phyloP scores from a whole-genome alignment of 345 rosid species.

The Lenwebbia sp. region DNA sequence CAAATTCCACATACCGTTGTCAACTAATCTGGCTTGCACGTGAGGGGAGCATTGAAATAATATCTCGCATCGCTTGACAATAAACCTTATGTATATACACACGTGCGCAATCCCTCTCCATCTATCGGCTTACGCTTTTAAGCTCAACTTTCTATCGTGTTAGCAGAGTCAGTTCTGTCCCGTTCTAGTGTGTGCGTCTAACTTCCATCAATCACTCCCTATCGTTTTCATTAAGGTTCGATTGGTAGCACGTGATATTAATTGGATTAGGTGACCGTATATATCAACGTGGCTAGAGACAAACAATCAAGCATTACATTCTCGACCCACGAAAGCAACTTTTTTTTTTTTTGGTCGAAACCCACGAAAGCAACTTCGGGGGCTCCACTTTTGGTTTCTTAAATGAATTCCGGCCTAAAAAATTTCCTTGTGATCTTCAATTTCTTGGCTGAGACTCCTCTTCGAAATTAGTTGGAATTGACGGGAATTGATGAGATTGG shows the following conservation, averaged over 20 bases:
- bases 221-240: background rate
- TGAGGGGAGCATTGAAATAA: too few species aligned
- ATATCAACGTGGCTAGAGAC: background rate
- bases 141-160: too few species aligned
- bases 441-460: background rate
- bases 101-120: too few species aligned
- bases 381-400: background rate
- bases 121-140: rapidly evolving
- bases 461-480: background rate
- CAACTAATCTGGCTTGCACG: too few species aligned
- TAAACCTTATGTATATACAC: too few species aligned
- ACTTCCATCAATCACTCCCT: background rate
- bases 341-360: too few species aligned
- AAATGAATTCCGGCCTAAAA: background rate
- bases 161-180: background rate
- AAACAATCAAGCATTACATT: background rate
- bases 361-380: background rate
- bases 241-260: background rate
- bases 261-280: background rate
- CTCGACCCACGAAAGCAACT: background rate
- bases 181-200: background rate
- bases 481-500: background rate
- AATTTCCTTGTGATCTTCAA: background rate
- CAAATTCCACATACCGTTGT: too few species aligned
- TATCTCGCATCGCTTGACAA: too few species aligned